Conservation (phyloP, 208 protist genomes). For the Trypanosoma cruzi region DNA sequence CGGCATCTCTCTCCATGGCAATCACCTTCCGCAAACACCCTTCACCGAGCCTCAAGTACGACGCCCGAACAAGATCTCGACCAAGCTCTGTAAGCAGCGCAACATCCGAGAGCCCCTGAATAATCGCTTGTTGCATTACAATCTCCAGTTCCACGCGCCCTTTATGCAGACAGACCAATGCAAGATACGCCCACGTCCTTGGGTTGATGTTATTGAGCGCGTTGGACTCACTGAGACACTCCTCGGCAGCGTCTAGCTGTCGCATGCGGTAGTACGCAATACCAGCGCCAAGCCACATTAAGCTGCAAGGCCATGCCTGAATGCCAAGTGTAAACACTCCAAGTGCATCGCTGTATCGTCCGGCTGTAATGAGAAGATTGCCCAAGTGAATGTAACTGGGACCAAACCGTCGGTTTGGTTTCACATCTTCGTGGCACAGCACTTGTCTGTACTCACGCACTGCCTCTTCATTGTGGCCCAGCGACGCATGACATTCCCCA, state of each 20-base stretch:
- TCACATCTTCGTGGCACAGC: conserved; percentile 39
- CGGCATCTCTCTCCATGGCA: conserved; percentile 24
- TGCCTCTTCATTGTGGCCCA: conserved; percentile 55
- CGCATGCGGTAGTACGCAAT: conserved; percentile 84
- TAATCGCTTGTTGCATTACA: conserved; percentile 61
- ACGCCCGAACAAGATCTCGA: conserved; percentile 51
- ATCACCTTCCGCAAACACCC: conserved; percentile 63
- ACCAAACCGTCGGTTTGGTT: conserved; percentile 22
- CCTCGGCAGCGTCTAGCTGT: conserved; percentile 68
- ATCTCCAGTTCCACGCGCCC: conserved; percentile 57
- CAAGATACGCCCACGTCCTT: conserved; percentile 86
- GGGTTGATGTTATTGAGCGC: conserved; percentile 84
- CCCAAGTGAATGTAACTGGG: conserved; percentile 73
- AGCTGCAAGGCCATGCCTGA: conserved; percentile 74
- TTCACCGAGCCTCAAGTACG: conserved; percentile 43
- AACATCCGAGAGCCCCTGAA: conserved; percentile 60
- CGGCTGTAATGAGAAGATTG: conserved; percentile 73
- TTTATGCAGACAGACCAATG: conserved; percentile 56
- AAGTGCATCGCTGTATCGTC: conserved; percentile 73
- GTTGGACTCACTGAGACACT: conserved; percentile 90
- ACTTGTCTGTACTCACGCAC: conserved; percentile 56
- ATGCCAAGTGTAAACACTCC: conserved; percentile 73
- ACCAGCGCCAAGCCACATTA: conserved; percentile 88
- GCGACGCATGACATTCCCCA: conserved; percentile 57
- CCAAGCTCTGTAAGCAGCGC: conserved; percentile 78